A percentile compares a stretch with the other conserved stretches of the same genome.
Evolutionary conservation across 139 green algal genomes (phyloP).

Genomic region (Raphidocelis subcapitata): DNA sequence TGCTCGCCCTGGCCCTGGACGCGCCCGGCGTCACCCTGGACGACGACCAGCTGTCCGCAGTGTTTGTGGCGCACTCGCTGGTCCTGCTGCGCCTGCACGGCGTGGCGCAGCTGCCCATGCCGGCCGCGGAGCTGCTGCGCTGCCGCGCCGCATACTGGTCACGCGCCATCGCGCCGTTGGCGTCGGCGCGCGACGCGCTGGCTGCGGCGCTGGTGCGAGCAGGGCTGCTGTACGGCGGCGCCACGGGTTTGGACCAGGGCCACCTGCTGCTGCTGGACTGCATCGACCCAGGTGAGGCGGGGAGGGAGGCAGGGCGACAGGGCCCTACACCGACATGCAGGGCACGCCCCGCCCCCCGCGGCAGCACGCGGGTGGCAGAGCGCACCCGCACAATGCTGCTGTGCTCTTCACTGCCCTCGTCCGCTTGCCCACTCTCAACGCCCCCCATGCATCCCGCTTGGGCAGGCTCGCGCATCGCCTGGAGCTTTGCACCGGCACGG

Average conservation of each 20-base stretch:
- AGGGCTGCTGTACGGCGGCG: not conserved
- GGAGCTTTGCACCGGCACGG: not conserved
- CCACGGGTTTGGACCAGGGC: not conserved
- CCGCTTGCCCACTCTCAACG: too few relatives aligned
- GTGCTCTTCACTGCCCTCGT: not conserved
- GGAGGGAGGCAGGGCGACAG: not conserved
- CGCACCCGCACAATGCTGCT: too few relatives aligned
- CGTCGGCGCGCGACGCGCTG: not conserved
- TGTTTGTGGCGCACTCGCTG: conserved; percentile 32
- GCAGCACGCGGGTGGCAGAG: too few relatives aligned
- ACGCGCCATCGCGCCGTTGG: not conserved
- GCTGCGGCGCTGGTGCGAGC: not conserved
- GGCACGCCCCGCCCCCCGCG: too few relatives aligned
- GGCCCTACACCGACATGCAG: too few relatives aligned
- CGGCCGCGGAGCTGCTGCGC: conserved; percentile 4
- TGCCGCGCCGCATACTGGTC: not conserved
- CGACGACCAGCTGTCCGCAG: conserved; percentile 4
- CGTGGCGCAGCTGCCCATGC: not conserved
- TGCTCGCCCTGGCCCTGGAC: conserved; percentile 9
- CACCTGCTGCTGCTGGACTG: conserved; percentile 26
- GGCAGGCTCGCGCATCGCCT: conserved; percentile 13
- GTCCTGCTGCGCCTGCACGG: conserved; percentile 13
- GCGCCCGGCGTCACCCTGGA: conserved; percentile 2
- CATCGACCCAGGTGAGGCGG: conserved; percentile 2
- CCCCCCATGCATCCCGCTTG: not conserved